These are phyloP conservation scores for Sherardia arvensis DNA, from an alignment of 257 asterid genomes.

Conservation along the genomic window DNA sequence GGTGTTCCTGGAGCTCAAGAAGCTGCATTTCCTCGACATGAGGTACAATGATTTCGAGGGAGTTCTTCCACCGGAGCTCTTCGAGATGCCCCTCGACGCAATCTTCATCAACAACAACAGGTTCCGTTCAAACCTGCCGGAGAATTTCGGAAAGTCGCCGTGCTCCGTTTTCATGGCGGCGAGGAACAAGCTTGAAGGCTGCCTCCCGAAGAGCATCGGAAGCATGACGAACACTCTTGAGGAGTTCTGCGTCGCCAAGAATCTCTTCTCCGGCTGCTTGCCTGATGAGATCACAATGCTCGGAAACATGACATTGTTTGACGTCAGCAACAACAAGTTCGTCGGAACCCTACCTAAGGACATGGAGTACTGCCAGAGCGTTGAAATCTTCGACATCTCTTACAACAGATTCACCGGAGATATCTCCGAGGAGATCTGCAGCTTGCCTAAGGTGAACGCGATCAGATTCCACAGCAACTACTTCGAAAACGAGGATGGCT, in stretches of 20 bases:
- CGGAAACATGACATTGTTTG: slow-evolving; percentile 35
- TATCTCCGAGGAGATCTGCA: slow-evolving; percentile 47
- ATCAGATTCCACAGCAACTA: slow-evolving; percentile 35
- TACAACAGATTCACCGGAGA: slow-evolving; percentile 41
- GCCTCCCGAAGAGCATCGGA: slow-evolving; percentile 65
- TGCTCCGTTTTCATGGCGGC: slow-evolving; percentile 60
- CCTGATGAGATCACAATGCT: slow-evolving; percentile 59
- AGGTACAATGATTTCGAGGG: slow-evolving; percentile 91
- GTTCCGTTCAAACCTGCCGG: slow-evolving; percentile 42
- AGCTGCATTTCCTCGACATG: slow-evolving; percentile 59
- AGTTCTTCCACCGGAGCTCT: slow-evolving; percentile 32
- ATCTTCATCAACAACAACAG: slow-evolving; percentile 59
- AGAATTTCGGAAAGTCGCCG: slow-evolving; percentile 59
- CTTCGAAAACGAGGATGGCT: slow-evolving; percentile 37
- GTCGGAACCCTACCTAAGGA: slow-evolving; percentile 51
- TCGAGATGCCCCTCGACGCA: slow-evolving; percentile 40
- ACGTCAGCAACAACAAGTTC: slow-evolving; percentile 42
- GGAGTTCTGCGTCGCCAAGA: slow-evolving; percentile 35
- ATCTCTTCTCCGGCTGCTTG: slow-evolving; percentile 61
- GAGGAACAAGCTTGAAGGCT: slow-evolving; percentile 46
- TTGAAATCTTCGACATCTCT: slow-evolving; percentile 31
- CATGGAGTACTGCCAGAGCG: slow-evolving; percentile 33
- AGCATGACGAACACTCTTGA: slow-evolving; percentile 51
- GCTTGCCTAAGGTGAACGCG: slow-evolving; percentile 35
- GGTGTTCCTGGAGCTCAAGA: slow-evolving; percentile 41